Evolutionary conservation across 2,329 filamentous ascomycete species (phyloP).

Genomic region (Parafenestella ontariensis): DNA sequence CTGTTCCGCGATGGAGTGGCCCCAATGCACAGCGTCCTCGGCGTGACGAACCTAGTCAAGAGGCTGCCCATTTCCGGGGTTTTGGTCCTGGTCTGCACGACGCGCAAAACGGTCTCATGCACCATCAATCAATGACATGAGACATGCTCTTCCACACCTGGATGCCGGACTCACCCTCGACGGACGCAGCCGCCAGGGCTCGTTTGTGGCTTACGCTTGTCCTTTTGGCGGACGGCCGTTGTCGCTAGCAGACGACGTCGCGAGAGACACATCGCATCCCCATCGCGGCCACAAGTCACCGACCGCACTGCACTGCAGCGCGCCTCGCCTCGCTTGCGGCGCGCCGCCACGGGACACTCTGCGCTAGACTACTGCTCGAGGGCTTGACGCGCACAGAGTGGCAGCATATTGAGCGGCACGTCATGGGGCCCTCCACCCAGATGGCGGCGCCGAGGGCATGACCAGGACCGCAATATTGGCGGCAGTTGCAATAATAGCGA

Average conservation of each 20-base stretch:
- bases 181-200: constrained; percentile 27
- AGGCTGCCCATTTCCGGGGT: constrained; percentile 32
- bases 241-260: constrained; percentile 2
- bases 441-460: not conserved
- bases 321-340: not conserved
- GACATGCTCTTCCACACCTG: constrained; percentile 27
- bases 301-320: too few relatives aligned
- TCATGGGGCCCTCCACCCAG: not conserved
- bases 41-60: constrained; percentile 19
- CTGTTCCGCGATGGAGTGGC: constrained; percentile 3
- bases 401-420: not conserved
- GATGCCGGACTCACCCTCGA: constrained; percentile 29
- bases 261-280: constrained; percentile 15
- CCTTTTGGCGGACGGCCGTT: constrained; percentile 2
- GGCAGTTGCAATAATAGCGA: constrained; percentile 6
- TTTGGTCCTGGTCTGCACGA: constrained; percentile 32
- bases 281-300: not conserved
- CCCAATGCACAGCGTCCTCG: not conserved
- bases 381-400: not conserved
- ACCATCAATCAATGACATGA: constrained; percentile 31
- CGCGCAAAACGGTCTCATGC: constrained; percentile 34
- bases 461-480: constrained; percentile 4
- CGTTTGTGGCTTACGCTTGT: constrained; percentile 27
- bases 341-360: not conserved
- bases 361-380: too few relatives aligned